Evolutionary conservation across 495 filamentous ascomycete species (phyloP).

Genomic region (Platismatia glauca): DNA sequence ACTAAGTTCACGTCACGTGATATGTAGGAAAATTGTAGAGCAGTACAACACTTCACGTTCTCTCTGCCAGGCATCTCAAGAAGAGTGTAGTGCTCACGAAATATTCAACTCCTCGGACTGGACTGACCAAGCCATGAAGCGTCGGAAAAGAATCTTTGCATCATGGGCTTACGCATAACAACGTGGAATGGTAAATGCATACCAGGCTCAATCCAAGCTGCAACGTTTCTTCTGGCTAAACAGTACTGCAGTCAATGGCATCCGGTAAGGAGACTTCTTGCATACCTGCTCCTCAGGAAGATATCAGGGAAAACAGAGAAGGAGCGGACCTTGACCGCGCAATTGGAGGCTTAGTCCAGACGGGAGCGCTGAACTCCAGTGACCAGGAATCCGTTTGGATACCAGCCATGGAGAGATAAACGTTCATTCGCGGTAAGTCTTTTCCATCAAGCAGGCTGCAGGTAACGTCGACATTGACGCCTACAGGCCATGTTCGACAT

Average conservation of each 20-base stretch:
- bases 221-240: conserved; percentile 22
- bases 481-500: conserved; percentile 82
- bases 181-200: conserved; percentile 71
- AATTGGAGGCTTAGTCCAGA: not conserved
- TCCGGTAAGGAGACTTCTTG: conserved; percentile 49
- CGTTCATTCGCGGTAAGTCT: conserved; percentile 65
- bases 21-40: not conserved
- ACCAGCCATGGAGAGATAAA: conserved; percentile 86
- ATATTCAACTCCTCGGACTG: not conserved
- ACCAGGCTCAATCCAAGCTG: not conserved
- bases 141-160: conserved; percentile 17
- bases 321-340: not conserved
- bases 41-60: not conserved
- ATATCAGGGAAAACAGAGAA: not conserved
- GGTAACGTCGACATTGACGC: conserved; percentile 3
- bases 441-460: not conserved
- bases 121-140: conserved; percentile 24
- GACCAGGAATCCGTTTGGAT: conserved; percentile 79
- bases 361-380: not conserved
- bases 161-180: conserved; percentile 73
- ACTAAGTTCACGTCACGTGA: not conserved
- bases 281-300: not conserved
- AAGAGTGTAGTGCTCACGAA: not conserved
- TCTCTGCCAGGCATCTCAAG: not conserved
- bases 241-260: conserved; percentile 71